These are phyloP conservation scores for Phaseolus coccineus DNA, from an alignment of 331 rosid genomes.

Conservation along the genomic window DNA sequence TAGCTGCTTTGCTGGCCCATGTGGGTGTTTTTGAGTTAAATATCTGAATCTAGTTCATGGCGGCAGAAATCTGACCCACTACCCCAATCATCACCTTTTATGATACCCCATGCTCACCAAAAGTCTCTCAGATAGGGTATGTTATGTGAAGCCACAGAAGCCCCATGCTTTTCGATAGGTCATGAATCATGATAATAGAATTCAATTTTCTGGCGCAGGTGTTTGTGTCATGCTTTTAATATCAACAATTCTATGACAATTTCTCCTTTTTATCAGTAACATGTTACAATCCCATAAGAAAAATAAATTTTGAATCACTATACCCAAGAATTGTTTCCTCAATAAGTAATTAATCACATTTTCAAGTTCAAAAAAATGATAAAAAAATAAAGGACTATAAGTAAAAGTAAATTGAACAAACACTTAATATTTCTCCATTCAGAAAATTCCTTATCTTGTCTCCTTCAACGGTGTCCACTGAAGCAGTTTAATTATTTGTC, in stretches of 20 bases:
- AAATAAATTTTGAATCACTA: neutral
- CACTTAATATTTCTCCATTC: neutral
- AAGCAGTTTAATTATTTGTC: conserved; percentile 49
- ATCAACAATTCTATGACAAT: conserved; percentile 17
- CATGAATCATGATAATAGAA: conserved; percentile 23
- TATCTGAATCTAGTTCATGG: conserved; percentile 42
- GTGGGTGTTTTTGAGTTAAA: conserved; percentile 45
- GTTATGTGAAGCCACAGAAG: conserved; percentile 32
- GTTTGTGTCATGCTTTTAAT: conserved; percentile 32
- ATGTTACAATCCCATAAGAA: neutral
- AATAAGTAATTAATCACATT: conserved; percentile 7
- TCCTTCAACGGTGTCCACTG: conserved; percentile 63
- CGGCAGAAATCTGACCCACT: conserved; percentile 56
- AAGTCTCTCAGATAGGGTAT: conserved; percentile 45
- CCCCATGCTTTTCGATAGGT: conserved; percentile 31
- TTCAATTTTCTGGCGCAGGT: conserved; percentile 42
- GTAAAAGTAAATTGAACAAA: neutral
- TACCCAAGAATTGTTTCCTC: neutral
- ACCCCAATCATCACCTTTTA: conserved; percentile 49
- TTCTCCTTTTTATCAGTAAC: neutral
- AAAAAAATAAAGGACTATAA: neutral
- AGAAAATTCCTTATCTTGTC: conserved; percentile 59
- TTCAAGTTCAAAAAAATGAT: neutral
- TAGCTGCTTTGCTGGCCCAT: conserved; percentile 62
- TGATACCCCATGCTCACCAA: conserved; percentile 37